phyloP scores from a whole-genome alignment of 1,284 basidiomycete species.

The Gomphus bonarii region DNA sequence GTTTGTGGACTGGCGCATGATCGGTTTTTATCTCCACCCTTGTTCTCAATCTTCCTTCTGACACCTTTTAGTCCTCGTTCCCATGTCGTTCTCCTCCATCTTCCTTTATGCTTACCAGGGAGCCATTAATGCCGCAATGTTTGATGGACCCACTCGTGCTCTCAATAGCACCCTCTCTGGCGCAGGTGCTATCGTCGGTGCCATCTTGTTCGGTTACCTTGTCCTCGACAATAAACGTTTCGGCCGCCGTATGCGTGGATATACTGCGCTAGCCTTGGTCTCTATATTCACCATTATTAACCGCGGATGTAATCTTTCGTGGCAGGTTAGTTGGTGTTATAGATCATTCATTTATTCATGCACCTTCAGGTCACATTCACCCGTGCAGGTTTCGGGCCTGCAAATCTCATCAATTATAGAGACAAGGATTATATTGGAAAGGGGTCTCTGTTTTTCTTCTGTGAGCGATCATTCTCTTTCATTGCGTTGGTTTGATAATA shows the following conservation, averaged over 20 bases:
- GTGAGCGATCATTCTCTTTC: conserved; percentile 15
- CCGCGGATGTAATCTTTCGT: conserved; percentile 26
- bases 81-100: conserved; percentile 14
- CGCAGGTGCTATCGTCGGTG: conserved; percentile 8
- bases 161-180: conserved; percentile 12
- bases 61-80: conserved; percentile 4
- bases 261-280: conserved; percentile 20
- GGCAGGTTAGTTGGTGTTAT: conserved; percentile 21
- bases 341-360: not conserved
- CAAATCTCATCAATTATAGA: conserved; percentile 24
- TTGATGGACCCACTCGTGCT: conserved; percentile 12
- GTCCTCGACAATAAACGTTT: conserved; percentile 15
- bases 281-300: conserved; percentile 20
- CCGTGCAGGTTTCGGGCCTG: conserved; percentile 16
- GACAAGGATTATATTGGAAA: conserved; percentile 23
- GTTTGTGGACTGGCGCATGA: conserved; percentile 12
- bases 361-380: conserved; percentile 17
- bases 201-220: conserved; percentile 10
- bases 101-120: conserved; percentile 14
- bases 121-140: conserved; percentile 9
- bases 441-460: conserved; percentile 31
- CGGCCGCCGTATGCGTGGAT: conserved; percentile 14
- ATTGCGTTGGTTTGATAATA: not conserved
- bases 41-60: not conserved
- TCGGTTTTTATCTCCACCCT: not conserved